A percentile compares a stretch with the other conserved stretches of the same genome.
These are phyloP conservation scores for Apophysomyces ossiformis DNA, from an alignment of 371 early-diverging fungal genomes.

Conservation along the genomic window DNA sequence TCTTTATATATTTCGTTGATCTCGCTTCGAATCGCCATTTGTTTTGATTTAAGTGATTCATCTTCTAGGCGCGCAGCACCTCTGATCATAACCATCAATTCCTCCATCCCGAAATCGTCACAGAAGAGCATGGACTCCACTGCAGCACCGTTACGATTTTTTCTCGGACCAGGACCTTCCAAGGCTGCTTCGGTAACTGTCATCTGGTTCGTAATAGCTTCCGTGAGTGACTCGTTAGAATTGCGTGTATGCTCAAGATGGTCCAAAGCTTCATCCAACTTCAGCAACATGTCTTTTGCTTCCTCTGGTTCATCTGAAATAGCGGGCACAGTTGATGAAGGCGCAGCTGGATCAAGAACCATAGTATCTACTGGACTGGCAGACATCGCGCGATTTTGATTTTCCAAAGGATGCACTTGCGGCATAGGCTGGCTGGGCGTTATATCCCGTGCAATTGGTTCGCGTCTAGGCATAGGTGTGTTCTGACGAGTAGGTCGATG, in stretches of 20 bases:
- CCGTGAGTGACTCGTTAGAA: constrained; percentile 31
- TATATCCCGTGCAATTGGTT: constrained; percentile 17
- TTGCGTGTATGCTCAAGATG: constrained; percentile 27
- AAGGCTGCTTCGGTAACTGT: constrained; percentile 8
- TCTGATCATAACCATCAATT: constrained; percentile 53
- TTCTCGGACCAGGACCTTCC: neutral
- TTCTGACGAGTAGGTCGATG: constrained; percentile 48
- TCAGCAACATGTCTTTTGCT: constrained; percentile 26
- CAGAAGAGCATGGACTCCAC: constrained; percentile 47
- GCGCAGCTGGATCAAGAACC: neutral
- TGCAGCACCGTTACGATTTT: constrained; percentile 16
- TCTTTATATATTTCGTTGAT: constrained; percentile 46
- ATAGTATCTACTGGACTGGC: neutral
- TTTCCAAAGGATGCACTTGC: constrained; percentile 16
- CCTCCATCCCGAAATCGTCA: constrained; percentile 58
- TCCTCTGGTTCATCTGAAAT: constrained; percentile 25
- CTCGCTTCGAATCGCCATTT: constrained; percentile 33
- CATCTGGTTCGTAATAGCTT: constrained; percentile 24
- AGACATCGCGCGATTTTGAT: neutral
- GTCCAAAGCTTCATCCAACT: constrained; percentile 30
- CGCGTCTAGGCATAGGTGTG: constrained; percentile 45
- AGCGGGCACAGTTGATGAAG: neutral
- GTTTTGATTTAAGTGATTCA: neutral
- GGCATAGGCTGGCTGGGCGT: constrained; percentile 14
- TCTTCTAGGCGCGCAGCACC: constrained; percentile 39